Conservation (phyloP, 352 stramenopile species). For the Phytopythium boreale region DNA sequence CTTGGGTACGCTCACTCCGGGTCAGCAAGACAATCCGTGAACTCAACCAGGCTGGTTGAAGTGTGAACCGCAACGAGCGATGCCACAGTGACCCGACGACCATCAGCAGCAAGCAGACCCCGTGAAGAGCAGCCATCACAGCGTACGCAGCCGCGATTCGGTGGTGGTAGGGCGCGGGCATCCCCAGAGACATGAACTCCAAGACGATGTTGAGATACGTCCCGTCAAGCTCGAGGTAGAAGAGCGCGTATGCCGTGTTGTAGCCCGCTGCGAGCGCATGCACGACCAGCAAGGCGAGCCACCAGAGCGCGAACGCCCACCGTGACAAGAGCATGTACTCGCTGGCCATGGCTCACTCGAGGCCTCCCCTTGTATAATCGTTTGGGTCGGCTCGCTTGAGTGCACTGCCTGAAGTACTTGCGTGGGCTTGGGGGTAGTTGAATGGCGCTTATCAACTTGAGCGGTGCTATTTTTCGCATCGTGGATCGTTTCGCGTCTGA, state of each 20-base stretch:
- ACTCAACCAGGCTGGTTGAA: neutral
- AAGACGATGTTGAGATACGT: conserved; percentile 20
- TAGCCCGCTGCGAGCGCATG: conserved; percentile 12
- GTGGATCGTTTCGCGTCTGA: neutral
- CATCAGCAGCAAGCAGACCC: conserved; percentile 15
- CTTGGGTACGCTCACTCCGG: neutral
- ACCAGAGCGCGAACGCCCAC: conserved; percentile 19
- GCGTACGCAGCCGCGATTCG: conserved; percentile 13
- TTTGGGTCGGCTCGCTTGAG: too few species aligned
- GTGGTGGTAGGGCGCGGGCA: conserved; percentile 15
- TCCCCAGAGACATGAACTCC: conserved; percentile 23
- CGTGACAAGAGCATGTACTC: neutral
- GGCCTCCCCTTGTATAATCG: too few species aligned
- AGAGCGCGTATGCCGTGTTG: conserved; percentile 16
- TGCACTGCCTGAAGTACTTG: too few species aligned
- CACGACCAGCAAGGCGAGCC: conserved; percentile 15
- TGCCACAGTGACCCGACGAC: conserved; percentile 17
- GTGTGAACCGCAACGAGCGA: conserved; percentile 16
- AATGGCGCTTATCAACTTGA: too few species aligned
- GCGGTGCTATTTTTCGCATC: neutral
- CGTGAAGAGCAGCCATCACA: conserved; percentile 16
- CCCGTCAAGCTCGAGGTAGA: conserved; percentile 24
- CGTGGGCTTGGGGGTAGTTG: too few species aligned
- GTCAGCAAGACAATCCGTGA: neutral
- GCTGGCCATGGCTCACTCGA: neutral